Conservation (phyloP, 140 eudicot genomes). For the Artemisia princeps region DNA sequence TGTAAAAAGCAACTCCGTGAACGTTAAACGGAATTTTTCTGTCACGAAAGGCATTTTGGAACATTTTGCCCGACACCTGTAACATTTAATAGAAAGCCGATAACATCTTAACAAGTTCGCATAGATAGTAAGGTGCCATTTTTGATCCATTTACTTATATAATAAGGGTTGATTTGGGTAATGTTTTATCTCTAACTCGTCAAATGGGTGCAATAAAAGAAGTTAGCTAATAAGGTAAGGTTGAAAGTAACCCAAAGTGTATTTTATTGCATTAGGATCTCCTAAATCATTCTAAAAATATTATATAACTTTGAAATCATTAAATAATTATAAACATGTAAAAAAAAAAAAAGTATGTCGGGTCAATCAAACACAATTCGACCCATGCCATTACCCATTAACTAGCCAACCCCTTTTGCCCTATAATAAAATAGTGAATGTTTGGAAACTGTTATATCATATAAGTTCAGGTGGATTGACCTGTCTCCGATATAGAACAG, state of each 20-base stretch:
- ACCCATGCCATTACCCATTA: too few species aligned
- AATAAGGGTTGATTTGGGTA: too few species aligned
- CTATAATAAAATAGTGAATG: neutral
- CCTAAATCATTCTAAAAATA: neutral
- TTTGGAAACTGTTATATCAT: slow-evolving; percentile 13
- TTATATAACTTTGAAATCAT: neutral
- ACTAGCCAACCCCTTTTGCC: too few species aligned
- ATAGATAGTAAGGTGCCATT: neutral
- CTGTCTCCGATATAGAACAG: slow-evolving; percentile 98
- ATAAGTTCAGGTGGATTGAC: slow-evolving; percentile 39
- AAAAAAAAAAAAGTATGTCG: too few species aligned
- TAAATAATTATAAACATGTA: too few species aligned
- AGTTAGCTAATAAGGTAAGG: too few species aligned
- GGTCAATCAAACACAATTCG: too few species aligned
- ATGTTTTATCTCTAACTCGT: too few species aligned
- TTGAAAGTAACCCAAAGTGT: too few species aligned
- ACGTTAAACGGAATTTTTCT: slow-evolving; percentile 83
- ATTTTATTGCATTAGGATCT: neutral
- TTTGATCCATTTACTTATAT: too few species aligned
- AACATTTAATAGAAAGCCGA: slow-evolving; percentile 6
- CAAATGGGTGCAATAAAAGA: too few species aligned
- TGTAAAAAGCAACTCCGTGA: slow-evolving; percentile 90
- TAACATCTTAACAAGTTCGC: slow-evolving; percentile 18
- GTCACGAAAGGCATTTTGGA: slow-evolving; percentile 70
- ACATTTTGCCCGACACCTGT: slow-evolving; percentile 79